Base-by-base conservation (phyloP, 139 green algal species). In the Tetraselmis chui region DNA sequence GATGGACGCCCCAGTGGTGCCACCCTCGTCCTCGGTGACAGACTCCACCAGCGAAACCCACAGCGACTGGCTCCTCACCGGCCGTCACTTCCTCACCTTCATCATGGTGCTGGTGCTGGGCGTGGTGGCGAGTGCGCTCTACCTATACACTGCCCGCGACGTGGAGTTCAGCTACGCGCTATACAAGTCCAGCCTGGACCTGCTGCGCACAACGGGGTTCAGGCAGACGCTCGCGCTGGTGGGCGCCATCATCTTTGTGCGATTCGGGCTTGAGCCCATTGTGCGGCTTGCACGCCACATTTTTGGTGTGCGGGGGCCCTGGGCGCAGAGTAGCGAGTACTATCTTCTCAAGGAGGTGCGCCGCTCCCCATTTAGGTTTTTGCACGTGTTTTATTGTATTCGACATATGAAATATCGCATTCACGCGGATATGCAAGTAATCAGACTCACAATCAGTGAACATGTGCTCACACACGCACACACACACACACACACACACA, bases 241-340 rank as follows among this genome's bases (percentile, higher is more conserved):
- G 2, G 79, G 77, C 2, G 31, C 2, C 31, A 81, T 80, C 32
- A 2, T 32, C 25, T 80, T 32, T 78, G 58, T 32, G 79, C 31
- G 45, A 2, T 84, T 85, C 29, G 88, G 87, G 1, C 77, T 92
- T 83, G 86, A 93, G 82, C 89, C 88, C 23, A 76, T 91, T 23
- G 86, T 93, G 29, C 89, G 90, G 82, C 76, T 78, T 67, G 59
- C 90, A 77, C 80, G 86, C 0, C 30, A 31, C 25, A 32, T 88
- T 23, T 90, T 89, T 29, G 79, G 76, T 22, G 84, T 86, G 1
- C 84, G 83, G 76, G 86, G 85, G 32, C 74, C 84, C 26, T 93
- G 86, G 86, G 89, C 91, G 79, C 88, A 91, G 82, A 90, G 85
- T 1, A 84, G 79, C 29, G 90, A 92, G 85, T 83, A 67, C 79